Percentiles rank a stretch among this genome's conserved stretches.
These are phyloP conservation scores for Vigna radiata DNA, from an alignment of 306 rosid genomes.

Conservation along the genomic window DNA sequence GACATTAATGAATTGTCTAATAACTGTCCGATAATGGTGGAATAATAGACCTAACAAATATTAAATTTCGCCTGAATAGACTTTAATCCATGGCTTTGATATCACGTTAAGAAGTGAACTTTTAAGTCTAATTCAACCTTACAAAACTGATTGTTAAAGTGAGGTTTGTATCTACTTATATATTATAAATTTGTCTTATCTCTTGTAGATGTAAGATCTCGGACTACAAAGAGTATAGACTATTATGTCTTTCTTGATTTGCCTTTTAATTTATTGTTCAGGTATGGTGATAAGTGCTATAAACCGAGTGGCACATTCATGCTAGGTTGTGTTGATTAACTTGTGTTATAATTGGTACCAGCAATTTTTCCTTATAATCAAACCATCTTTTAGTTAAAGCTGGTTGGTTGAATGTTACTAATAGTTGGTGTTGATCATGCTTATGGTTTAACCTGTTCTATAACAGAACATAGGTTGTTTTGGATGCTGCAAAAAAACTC, in stretches of 20 bases:
- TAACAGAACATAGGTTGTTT: slow-evolving; percentile 88
- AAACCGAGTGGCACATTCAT: not conserved
- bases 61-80: too few relatives aligned
- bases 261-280: not conserved
- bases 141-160: too few relatives aligned
- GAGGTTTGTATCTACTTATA: too few relatives aligned
- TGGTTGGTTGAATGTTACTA: slow-evolving; percentile 23
- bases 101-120: too few relatives aligned
- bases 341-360: not conserved
- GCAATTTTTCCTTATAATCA: slow-evolving; percentile 1
- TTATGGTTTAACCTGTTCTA: slow-evolving; percentile 56
- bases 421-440: slow-evolving; percentile 53
- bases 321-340: slow-evolving; percentile 14
- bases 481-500: slow-evolving; percentile 61
- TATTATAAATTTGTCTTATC: too few relatives aligned
- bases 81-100: too few relatives aligned
- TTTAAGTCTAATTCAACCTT: too few relatives aligned
- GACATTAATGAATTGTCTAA: too few relatives aligned
- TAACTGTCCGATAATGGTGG: too few relatives aligned
- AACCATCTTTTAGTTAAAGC: not conserved
- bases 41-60: too few relatives aligned
- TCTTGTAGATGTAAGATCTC: too few relatives aligned
- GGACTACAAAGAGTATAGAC: not conserved
- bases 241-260: slow-evolving; percentile 8
- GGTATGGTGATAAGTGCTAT: slow-evolving; percentile 6